Evolutionary conservation across 768 basidiomycete genomes (phyloP).

Genomic region (Plicaturopsis crispa): DNA sequence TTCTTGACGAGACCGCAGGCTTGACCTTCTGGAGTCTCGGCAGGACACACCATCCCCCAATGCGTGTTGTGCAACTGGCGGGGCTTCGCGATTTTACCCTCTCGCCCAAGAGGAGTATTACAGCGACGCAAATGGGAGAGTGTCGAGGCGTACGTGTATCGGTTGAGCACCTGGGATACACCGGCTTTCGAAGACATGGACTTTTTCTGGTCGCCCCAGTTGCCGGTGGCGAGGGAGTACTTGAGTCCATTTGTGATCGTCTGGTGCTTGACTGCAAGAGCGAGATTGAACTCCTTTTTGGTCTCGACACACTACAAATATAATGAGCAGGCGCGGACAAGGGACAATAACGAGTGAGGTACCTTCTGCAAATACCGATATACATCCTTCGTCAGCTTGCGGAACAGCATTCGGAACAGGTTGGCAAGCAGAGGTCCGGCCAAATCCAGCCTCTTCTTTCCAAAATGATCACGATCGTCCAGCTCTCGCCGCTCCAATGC

Average conservation of each 20-base stretch:
- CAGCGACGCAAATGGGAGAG: slow-evolving; percentile 96
- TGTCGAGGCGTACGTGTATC: slow-evolving; percentile 98
- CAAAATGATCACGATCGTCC: slow-evolving; percentile 99
- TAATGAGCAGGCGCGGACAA: slow-evolving; percentile 3
- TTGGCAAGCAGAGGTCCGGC: slow-evolving; percentile 96
- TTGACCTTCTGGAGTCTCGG: slow-evolving; percentile 99
- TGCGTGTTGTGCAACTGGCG: slow-evolving; percentile 99
- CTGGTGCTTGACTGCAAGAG: slow-evolving; percentile 88
- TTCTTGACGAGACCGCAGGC: slow-evolving; percentile 99
- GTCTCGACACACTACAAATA: slow-evolving; percentile 83
- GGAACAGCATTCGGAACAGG: slow-evolving; percentile 95
- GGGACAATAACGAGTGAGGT: slow-evolving; percentile 1
- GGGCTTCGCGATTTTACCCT: slow-evolving; percentile 98
- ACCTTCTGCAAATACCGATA: slow-evolving; percentile 98
- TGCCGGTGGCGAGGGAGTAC: slow-evolving; percentile 96
- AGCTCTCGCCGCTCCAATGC: slow-evolving; percentile 91
- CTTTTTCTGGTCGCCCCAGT: slow-evolving; percentile 99
- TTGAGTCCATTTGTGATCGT: slow-evolving; percentile 98
- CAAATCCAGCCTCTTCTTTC: slow-evolving; percentile 94
- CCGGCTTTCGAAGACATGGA: slow-evolving; percentile 97
- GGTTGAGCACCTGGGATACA: slow-evolving; percentile 96
- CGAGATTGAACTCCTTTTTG: slow-evolving; percentile 90
- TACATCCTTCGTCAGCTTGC: slow-evolving; percentile 94
- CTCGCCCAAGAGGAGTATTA: slow-evolving; percentile 96
- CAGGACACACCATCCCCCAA: slow-evolving; percentile 99